Evolutionary conservation across 352 stramenopile genomes (phyloP).

Genomic region (Phytophthora brassicae): DNA sequence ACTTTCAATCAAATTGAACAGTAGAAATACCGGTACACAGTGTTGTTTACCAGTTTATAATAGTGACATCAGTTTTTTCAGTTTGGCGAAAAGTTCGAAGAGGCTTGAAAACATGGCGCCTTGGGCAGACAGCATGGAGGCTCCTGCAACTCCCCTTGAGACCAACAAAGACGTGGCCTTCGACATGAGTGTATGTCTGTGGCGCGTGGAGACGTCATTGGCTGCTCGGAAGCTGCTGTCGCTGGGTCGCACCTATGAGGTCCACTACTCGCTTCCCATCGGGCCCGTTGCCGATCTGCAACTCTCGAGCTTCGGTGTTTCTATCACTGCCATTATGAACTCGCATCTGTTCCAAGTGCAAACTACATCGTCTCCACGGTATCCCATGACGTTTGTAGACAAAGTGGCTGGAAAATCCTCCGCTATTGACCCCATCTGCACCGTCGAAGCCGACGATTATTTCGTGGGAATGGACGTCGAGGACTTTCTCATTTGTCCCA

Average conservation of each 20-base stretch:
- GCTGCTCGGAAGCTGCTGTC: slow-evolving; percentile 53
- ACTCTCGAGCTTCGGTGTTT: slow-evolving; percentile 46
- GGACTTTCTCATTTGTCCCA: slow-evolving; percentile 53
- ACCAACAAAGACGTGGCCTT: slow-evolving; percentile 27
- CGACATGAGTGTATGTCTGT: slow-evolving; percentile 47
- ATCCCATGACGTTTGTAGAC: slow-evolving; percentile 41
- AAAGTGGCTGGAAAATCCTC: slow-evolving; percentile 26
- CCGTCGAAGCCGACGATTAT: slow-evolving; percentile 93
- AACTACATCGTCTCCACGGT: slow-evolving; percentile 12
- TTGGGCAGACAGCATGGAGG: slow-evolving; percentile 3
- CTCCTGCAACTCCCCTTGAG: not conserved
- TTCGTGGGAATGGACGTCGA: slow-evolving; percentile 76
- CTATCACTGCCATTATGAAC: slow-evolving; percentile 46
- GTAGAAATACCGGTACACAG: no score
- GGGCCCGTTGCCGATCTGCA: slow-evolving; percentile 6
- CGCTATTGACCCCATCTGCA: slow-evolving; percentile 57
- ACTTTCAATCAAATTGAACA: no score
- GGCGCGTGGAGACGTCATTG: slow-evolving; percentile 50
- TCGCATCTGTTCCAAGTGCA: slow-evolving; percentile 57
- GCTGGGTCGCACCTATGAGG: slow-evolving; percentile 55
- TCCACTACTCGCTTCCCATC: slow-evolving; percentile 47
- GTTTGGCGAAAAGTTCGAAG: no score
- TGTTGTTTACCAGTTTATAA: not conserved
- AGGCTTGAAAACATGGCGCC: slow-evolving; percentile 1
- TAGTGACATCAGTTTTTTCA: not conserved